Evolutionary conservation across 768 basidiomycete genomes (phyloP).

Genomic region (Mycena venus): DNA sequence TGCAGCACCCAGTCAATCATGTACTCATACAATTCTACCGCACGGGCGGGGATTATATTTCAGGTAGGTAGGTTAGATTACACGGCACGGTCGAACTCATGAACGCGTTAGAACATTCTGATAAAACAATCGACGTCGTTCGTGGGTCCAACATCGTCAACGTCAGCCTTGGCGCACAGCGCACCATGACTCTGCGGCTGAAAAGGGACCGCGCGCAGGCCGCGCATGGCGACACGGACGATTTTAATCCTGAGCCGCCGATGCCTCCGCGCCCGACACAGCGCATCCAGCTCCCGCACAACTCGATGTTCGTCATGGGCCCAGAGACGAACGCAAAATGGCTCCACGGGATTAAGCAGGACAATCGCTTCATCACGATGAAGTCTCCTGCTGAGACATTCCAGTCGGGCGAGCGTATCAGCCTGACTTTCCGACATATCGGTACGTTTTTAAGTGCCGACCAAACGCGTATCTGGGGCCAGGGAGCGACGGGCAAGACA

Average conservation of each 20-base stretch:
- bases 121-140: conserved; percentile 88
- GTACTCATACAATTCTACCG: conserved; percentile 89
- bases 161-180: conserved; percentile 83
- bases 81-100: too few species aligned
- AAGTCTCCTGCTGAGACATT: conserved; percentile 71
- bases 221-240: conserved; percentile 16
- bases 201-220: conserved; percentile 57
- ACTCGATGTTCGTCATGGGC: conserved; percentile 88
- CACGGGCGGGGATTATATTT: conserved; percentile 84
- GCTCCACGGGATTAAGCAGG: conserved; percentile 83
- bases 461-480: conserved; percentile 72
- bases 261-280: conserved; percentile 59
- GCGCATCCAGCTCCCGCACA: conserved; percentile 81
- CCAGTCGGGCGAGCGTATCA: conserved; percentile 77
- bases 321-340: conserved; percentile 79
- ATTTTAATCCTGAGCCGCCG: neutral
- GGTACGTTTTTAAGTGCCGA: conserved; percentile 77
- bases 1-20: conserved; percentile 82
- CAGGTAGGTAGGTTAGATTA: too few species aligned
- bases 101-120: conserved; percentile 91
- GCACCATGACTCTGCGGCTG: conserved; percentile 79
- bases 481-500: conserved; percentile 78
- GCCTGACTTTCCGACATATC: conserved; percentile 84
- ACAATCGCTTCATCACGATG: conserved; percentile 70
- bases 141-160: conserved; percentile 83